Conservation (phyloP, 192 early-diverging fungal genomes). For the Gaertneriomyces semiglobifer region DNA sequence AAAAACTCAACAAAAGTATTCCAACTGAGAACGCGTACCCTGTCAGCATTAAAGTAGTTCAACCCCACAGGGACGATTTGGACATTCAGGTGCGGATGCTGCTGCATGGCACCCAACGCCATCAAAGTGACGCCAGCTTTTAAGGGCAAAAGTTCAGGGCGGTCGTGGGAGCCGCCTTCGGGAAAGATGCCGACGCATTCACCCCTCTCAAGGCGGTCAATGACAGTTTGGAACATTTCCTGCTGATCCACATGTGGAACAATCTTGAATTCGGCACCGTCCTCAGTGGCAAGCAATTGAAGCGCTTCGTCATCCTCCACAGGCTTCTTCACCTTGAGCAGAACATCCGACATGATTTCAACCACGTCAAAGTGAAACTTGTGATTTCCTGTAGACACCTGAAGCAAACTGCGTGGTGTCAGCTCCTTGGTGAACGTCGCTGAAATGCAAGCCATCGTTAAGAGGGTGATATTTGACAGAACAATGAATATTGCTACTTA, state of each 20-base stretch:
- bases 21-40: constrained; percentile 15
- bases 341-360: constrained; percentile 78
- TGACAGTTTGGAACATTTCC: constrained; percentile 81
- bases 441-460: not conserved
- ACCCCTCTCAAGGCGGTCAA: constrained; percentile 68
- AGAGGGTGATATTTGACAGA: not conserved
- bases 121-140: constrained; percentile 69
- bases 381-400: constrained; percentile 57
- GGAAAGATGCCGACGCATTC: constrained; percentile 95
- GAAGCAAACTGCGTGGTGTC: constrained; percentile 58
- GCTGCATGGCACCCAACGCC: constrained; percentile 81
- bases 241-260: constrained; percentile 84
- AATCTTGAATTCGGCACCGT: constrained; percentile 36
- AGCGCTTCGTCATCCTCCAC: constrained; percentile 69
- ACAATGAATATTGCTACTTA: constrained; percentile 1
- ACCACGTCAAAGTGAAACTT: constrained; percentile 56
- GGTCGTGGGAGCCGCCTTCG: constrained; percentile 97
- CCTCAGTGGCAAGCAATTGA: constrained; percentile 53
- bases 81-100: constrained; percentile 78
- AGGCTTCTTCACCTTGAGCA: constrained; percentile 69
- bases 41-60: constrained; percentile 91
- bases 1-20: not conserved
- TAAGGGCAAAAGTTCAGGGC: constrained; percentile 90
- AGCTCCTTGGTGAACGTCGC: constrained; percentile 63
- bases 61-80: constrained; percentile 91